Evolutionary conservation across 805 yeast species (phyloP).

Genomic region (Schwanniomyces polymorphus): DNA sequence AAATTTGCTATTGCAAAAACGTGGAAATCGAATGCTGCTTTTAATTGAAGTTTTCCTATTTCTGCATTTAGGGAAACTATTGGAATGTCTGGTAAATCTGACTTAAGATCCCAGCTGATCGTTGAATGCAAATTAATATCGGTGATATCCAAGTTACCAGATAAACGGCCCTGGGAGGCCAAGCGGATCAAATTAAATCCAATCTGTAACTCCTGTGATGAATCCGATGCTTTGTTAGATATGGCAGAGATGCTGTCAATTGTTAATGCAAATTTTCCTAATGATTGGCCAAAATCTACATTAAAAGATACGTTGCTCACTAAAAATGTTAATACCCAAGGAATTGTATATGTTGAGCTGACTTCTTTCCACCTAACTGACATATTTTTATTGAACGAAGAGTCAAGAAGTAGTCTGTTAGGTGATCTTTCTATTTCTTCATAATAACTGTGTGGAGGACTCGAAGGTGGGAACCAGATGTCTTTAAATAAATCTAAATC

Average conservation of each 20-base stretch:
- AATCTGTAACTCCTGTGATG: constrained; percentile 69
- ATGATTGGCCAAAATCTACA: constrained; percentile 80
- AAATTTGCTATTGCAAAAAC: constrained; percentile 68
- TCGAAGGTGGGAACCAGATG: constrained; percentile 63
- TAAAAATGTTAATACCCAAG: constrained; percentile 68
- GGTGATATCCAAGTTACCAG: constrained; percentile 59
- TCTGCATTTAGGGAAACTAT: constrained; percentile 62
- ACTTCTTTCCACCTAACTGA: constrained; percentile 55
- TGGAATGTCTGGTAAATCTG: constrained; percentile 54
- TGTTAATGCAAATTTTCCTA: constrained; percentile 62
- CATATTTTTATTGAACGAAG: constrained; percentile 34
- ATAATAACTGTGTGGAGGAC: neutral
- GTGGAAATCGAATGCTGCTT: constrained; percentile 81
- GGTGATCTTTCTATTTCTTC: neutral
- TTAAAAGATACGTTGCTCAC: constrained; percentile 52
- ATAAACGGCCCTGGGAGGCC: constrained; percentile 72
- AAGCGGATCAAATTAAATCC: constrained; percentile 56
- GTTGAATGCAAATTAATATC: constrained; percentile 60
- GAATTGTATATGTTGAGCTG: constrained; percentile 62
- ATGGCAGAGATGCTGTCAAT: constrained; percentile 68
- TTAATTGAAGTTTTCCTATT: constrained; percentile 53
- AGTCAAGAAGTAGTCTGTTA: constrained; percentile 6
- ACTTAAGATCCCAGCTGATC: constrained; percentile 63
- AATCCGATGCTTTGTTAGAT: constrained; percentile 61
- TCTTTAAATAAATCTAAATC: constrained; percentile 81